Evolutionary conservation across 306 rosid species (phyloP).

Genomic region (Casuarina equisetifolia): DNA sequence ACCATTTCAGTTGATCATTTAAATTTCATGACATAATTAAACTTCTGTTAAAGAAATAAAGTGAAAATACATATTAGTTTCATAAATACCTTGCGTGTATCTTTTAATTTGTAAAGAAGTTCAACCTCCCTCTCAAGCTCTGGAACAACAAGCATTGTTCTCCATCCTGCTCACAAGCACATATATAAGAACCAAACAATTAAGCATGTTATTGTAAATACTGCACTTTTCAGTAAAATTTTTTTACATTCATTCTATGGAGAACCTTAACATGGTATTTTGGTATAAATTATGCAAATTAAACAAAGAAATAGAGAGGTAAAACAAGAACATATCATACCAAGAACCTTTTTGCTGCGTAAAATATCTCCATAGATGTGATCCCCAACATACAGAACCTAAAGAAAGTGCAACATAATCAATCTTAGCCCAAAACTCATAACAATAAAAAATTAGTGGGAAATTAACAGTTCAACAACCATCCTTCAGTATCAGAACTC

Average conservation of each 20-base stretch:
- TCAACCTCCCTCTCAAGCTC: slow-evolving; percentile 92
- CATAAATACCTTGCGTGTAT: slow-evolving; percentile 74
- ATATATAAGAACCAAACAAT: slow-evolving; percentile 19
- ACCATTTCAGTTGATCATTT: not conserved
- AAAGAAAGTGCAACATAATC: slow-evolving; percentile 17
- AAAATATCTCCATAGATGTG: slow-evolving; percentile 97
- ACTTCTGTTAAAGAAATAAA: not conserved
- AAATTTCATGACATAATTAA: not conserved
- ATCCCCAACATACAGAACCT: slow-evolving; percentile 99
- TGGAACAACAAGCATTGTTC: slow-evolving; percentile 99
- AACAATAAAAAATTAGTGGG: not conserved
- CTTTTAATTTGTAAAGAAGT: slow-evolving; percentile 77
- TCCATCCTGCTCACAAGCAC: slow-evolving; percentile 71
- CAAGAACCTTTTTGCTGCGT: slow-evolving; percentile 97
- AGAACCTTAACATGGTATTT: not conserved
- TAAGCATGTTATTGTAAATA: not conserved
- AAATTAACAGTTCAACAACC: slow-evolving; percentile 10
- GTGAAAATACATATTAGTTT: not conserved
- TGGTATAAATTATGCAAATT: not conserved
- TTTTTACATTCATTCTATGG: not conserved
- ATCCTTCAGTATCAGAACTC: slow-evolving; percentile 9
- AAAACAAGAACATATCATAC: slow-evolving; percentile 44
- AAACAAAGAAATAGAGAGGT: not conserved
- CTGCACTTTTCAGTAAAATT: not conserved
- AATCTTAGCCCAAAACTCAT: not conserved